Evolutionary conservation across 208 protist species (phyloP).

Genomic region (Trypanosoma scelopori): DNA sequence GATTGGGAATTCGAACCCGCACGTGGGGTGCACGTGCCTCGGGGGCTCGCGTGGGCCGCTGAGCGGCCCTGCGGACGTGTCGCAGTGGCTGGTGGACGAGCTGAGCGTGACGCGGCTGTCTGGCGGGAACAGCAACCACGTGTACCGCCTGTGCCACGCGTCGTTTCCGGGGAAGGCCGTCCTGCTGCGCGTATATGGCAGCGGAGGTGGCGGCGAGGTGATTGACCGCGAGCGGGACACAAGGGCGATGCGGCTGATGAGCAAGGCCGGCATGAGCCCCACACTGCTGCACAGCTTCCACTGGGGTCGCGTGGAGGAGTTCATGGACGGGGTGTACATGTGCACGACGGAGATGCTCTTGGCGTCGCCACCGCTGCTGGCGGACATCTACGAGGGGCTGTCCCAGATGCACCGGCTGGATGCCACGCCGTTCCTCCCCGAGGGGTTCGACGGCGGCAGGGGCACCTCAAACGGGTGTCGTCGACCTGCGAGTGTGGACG

Average conservation of each 20-base stretch:
- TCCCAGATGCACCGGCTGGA: conserved; percentile 59
- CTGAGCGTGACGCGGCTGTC: conserved; percentile 74
- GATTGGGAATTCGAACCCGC: conserved; percentile 18
- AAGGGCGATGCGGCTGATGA: conserved; percentile 76
- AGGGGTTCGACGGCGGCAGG: conserved; percentile 51
- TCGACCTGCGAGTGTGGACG: not conserved
- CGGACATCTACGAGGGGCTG: conserved; percentile 56
- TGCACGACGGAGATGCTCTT: conserved; percentile 83
- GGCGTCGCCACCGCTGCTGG: conserved; percentile 45
- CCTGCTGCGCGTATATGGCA: conserved; percentile 79
- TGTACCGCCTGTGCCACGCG: conserved; percentile 71
- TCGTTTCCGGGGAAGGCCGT: conserved; percentile 57
- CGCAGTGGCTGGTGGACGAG: conserved; percentile 52
- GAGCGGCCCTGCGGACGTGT: conserved; percentile 41
- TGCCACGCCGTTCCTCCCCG: conserved; percentile 54
- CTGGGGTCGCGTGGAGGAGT: conserved; percentile 87
- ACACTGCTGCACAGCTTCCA: conserved; percentile 76
- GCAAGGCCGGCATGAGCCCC: conserved; percentile 60
- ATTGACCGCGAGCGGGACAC: conserved; percentile 81
- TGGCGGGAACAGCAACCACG: conserved; percentile 86
- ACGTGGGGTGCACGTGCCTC: conserved; percentile 28
- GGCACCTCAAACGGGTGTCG: conserved; percentile 12
- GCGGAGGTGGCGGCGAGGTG: conserved; percentile 50
- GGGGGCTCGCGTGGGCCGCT: conserved; percentile 2
- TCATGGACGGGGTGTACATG: conserved; percentile 69